Conservation (phyloP, 805 yeast genomes). For the Kuraishia ogatae region DNA sequence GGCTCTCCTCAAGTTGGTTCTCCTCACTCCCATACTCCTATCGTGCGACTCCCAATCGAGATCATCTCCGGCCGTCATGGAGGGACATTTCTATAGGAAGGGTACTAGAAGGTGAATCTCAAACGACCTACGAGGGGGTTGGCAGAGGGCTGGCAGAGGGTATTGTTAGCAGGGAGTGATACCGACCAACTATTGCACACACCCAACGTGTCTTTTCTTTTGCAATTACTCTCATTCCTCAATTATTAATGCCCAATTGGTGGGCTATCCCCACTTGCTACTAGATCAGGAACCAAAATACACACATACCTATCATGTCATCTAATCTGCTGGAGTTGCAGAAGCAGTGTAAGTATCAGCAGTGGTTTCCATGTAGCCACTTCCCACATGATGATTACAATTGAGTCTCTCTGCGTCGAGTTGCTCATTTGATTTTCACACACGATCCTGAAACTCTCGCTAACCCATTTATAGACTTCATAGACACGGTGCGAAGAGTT, state of each 20-base stretch:
- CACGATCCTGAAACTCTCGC: background rate
- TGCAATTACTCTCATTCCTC: background rate
- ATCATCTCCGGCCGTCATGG: background rate
- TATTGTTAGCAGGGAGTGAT: too few relatives aligned
- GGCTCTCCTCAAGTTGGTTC: too few relatives aligned
- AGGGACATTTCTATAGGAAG: too few relatives aligned
- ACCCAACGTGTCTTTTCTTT: background rate
- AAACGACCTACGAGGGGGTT: too few relatives aligned
- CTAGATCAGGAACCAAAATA: background rate
- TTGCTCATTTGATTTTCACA: background rate
- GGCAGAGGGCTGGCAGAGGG: too few relatives aligned
- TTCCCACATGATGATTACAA: too few relatives aligned
- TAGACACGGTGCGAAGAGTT: background rate
- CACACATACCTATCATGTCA: background rate
- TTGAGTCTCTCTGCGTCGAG: background rate
- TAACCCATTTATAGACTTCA: background rate
- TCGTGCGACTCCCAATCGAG: background rate
- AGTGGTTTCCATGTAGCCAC: too few relatives aligned
- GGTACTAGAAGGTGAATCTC: too few relatives aligned
- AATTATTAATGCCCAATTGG: background rate
- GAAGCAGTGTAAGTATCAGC: background rate
- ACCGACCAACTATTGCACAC: too few relatives aligned
- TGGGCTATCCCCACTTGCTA: background rate
- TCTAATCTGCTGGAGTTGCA: background rate
- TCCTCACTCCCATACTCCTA: too few relatives aligned